Percentiles rank a stretch among this genome's conserved stretches.
Evolutionary conservation across 106 monocot species (phyloP).

Genomic region (Dactylorhiza incarnata): DNA sequence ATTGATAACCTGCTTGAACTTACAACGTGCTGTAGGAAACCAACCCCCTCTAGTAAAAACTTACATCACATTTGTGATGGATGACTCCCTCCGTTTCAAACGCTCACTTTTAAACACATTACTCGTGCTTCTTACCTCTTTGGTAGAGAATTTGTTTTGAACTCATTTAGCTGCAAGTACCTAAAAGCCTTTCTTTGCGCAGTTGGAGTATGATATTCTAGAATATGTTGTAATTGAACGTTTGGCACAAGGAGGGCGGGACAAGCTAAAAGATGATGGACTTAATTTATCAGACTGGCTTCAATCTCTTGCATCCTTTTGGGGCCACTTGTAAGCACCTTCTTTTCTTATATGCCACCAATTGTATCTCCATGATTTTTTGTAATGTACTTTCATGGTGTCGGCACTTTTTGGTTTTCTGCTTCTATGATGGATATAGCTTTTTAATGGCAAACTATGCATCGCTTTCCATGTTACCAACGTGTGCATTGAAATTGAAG

Average conservation of each 20-base stretch:
- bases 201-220: conserved; percentile 95
- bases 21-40: too few species aligned
- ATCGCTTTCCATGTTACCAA: not conserved
- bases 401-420: not conserved
- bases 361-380: not conserved
- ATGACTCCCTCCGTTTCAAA: not conserved
- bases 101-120: not conserved
- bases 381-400: not conserved
- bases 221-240: conserved; percentile 99
- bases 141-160: not conserved
- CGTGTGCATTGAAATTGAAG: not conserved
- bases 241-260: conserved; percentile 83
- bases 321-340: conserved; percentile 90
- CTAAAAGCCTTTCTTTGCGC: conserved; percentile 11
- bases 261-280: conserved; percentile 96
- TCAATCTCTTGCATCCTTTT: conserved; percentile 97
- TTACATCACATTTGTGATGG: not conserved
- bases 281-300: conserved; percentile 98
- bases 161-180: not conserved
- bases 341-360: not conserved
- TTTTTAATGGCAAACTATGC: not conserved
- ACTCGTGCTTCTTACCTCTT: not conserved
- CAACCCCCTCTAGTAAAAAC: too few species aligned
- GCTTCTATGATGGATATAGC: not conserved
- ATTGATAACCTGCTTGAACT: too few species aligned